These are phyloP conservation scores for Cicer judaicum DNA, from an alignment of 306 rosid species.

Conservation along the genomic window DNA sequence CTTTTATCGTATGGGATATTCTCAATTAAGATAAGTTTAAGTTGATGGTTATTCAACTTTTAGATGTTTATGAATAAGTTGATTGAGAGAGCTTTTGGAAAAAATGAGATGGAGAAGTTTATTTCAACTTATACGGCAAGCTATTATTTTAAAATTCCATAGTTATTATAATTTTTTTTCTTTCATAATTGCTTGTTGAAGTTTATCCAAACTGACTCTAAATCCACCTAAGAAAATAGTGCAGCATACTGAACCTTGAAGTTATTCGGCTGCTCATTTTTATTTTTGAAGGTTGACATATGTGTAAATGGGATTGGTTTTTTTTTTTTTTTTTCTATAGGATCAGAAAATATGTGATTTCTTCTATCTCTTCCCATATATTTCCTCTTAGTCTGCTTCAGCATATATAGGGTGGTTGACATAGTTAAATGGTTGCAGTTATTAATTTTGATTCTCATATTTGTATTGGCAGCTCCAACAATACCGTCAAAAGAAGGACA, in stretches of 20 bases:
- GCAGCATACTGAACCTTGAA: background rate
- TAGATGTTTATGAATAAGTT: background rate
- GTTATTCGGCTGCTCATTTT: conserved; percentile 25
- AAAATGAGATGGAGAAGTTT: conserved; percentile 14
- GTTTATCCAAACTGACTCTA: background rate
- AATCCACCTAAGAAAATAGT: conserved; percentile 19
- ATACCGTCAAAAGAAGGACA: conserved; percentile 90
- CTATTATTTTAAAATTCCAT: background rate
- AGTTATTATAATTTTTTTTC: background rate
- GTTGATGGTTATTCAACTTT: background rate
- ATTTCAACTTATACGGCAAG: background rate
- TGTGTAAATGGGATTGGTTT: conserved; percentile 1
- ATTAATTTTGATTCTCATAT: conserved; percentile 38
- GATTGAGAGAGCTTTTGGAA: background rate
- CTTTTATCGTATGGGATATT: background rate
- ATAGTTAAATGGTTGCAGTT: conserved; percentile 38
- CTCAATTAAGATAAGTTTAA: background rate
- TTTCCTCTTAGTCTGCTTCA: background rate
- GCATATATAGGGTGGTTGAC: conserved; percentile 1
- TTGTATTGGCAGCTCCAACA: conserved; percentile 75
- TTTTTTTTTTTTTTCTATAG: conserved; percentile 9
- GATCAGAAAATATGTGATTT: conserved; percentile 8
- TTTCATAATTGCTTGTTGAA: background rate
- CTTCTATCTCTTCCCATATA: conserved; percentile 11
- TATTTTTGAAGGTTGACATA: conserved; percentile 7